Conservation (phyloP, 306 rosid genomes). For the Carpinus viminea region DNA sequence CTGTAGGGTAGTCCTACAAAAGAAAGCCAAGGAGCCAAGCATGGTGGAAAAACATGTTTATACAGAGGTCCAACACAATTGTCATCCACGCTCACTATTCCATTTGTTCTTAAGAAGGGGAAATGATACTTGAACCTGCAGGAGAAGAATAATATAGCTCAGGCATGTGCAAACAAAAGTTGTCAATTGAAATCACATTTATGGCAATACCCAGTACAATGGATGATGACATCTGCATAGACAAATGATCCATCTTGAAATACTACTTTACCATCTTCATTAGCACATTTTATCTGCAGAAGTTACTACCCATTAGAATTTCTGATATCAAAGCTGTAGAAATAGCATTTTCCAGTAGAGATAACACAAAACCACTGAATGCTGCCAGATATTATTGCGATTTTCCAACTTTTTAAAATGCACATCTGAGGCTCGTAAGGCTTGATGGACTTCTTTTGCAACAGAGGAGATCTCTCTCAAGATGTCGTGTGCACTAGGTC, state of each 20-base stretch:
- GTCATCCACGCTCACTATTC: conserved; percentile 23
- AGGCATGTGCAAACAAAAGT: not conserved
- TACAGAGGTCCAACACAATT: conserved; percentile 25
- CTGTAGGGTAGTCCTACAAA: conserved; percentile 23
- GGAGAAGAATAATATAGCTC: not conserved
- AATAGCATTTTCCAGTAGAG: no score
- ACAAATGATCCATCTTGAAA: conserved; percentile 18
- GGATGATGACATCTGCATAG: conserved; percentile 18
- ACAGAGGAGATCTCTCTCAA: conserved; percentile 6
- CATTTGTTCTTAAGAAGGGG: conserved; percentile 34
- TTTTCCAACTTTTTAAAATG: not conserved
- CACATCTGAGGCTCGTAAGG: not conserved
- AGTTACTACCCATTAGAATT: not conserved
- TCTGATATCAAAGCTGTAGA: not conserved
- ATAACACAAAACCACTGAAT: not conserved
- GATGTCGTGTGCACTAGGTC: not conserved
- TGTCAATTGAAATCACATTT: not conserved
- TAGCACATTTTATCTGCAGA: conserved; percentile 25
- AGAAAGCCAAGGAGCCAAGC: no score
- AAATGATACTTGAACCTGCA: conserved; percentile 23
- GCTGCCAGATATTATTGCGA: not conserved
- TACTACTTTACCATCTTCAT: conserved; percentile 14
- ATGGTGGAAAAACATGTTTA: no score
- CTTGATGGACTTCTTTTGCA: conserved; percentile 2
- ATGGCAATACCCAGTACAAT: conserved; percentile 28